These are phyloP conservation scores for Suhomyces sp. DNA, from an alignment of 805 yeast species.

Conservation along the genomic window DNA sequence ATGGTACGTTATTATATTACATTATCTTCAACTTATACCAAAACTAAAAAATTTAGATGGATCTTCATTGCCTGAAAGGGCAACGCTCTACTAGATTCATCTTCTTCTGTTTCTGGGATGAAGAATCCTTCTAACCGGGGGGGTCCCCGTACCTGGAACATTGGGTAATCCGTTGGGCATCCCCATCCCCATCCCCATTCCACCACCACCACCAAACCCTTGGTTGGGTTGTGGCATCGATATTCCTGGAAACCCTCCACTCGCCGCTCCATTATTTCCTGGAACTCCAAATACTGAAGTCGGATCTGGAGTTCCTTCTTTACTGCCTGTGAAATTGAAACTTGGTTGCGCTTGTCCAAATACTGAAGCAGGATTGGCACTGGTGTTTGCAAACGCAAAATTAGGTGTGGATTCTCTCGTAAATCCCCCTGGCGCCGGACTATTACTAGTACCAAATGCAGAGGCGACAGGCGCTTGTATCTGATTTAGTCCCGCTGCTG, in stretches of 20 bases:
- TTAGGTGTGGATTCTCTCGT: slow-evolving; percentile 7
- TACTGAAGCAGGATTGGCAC: slow-evolving; percentile 6
- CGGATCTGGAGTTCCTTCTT: slow-evolving; percentile 33
- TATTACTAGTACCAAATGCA: slow-evolving; percentile 3
- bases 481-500: neutral
- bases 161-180: slow-evolving; percentile 1
- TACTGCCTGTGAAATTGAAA: slow-evolving; percentile 24
- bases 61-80: too few species aligned
- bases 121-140: slow-evolving; percentile 10
- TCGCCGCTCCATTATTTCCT: slow-evolving; percentile 8
- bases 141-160: slow-evolving; percentile 7
- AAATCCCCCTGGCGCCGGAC: neutral
- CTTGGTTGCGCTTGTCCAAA: slow-evolving; percentile 8
- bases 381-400: slow-evolving; percentile 6
- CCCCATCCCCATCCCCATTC: neutral
- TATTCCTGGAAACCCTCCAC: slow-evolving; percentile 13
- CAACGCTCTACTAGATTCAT: too few species aligned
- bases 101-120: slow-evolving; percentile 11
- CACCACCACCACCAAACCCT: slow-evolving; percentile 2
- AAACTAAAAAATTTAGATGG: too few species aligned
- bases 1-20: too few species aligned
- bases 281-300: slow-evolving; percentile 28
- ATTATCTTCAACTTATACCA: too few species aligned
- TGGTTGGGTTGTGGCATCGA: slow-evolving; percentile 6
- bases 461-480: slow-evolving; percentile 6